phyloP scores from a whole-genome alignment of 257 asterid genomes.

The Rhazya stricta region DNA sequence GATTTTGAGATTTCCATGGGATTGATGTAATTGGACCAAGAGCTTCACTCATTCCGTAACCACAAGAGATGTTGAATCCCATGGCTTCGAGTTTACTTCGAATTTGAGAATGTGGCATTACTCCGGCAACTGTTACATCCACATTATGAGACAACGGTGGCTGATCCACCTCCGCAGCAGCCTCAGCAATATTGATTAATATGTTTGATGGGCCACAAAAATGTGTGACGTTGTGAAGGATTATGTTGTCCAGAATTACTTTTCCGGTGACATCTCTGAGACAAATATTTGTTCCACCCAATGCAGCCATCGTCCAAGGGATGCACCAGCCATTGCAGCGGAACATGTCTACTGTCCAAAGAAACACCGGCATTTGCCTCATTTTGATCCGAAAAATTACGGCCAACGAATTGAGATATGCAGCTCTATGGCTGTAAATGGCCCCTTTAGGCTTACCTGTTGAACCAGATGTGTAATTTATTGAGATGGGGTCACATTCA shows the following conservation, averaged over 20 bases:
- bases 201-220: constrained; percentile 58
- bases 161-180: constrained; percentile 11
- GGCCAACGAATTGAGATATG: constrained; percentile 52
- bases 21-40: constrained; percentile 52
- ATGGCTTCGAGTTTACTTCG: constrained; percentile 32
- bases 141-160: constrained; percentile 33
- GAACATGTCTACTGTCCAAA: constrained; percentile 76
- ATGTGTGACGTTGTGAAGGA: constrained; percentile 47
- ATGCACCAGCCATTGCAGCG: constrained; percentile 81
- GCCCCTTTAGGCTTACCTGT: constrained; percentile 78
- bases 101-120: constrained; percentile 43
- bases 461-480: constrained; percentile 75
- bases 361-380: constrained; percentile 40
- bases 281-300: constrained; percentile 68
- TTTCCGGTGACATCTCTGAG: constrained; percentile 33
- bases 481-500: constrained; percentile 60
- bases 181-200: constrained; percentile 40
- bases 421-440: constrained; percentile 68
- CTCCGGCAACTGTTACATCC: constrained; percentile 44
- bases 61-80: constrained; percentile 41
- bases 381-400: constrained; percentile 35
- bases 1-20: constrained; percentile 30
- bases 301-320: constrained; percentile 73
- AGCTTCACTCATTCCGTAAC: constrained; percentile 70
- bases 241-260: constrained; percentile 34